These are phyloP conservation scores for Pleurotus ostreatus DNA, from an alignment of 768 basidiomycete species.

Conservation along the genomic window DNA sequence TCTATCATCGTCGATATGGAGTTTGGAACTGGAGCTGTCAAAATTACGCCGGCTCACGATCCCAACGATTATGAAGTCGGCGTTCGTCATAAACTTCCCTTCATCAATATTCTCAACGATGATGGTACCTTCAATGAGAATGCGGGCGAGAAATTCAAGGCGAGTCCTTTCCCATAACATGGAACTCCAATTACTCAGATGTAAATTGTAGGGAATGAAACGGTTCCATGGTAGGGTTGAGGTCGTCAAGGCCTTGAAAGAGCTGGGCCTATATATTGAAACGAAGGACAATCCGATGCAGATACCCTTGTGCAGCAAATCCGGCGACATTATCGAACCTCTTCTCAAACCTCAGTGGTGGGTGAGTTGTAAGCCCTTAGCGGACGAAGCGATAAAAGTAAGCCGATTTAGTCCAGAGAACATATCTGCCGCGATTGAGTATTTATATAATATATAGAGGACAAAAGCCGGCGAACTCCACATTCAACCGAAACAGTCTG, in stretches of 20 bases:
- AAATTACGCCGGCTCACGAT: conserved; percentile 98
- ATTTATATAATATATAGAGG: conserved; percentile 44
- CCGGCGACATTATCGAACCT: conserved; percentile 94
- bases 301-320: conserved; percentile 96
- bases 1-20: conserved; percentile 87
- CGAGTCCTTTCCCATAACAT: conserved; percentile 11
- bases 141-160: conserved; percentile 76
- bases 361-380: conserved; percentile 89
- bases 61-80: conserved; percentile 97
- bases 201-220: conserved; percentile 76
- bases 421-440: too few species aligned
- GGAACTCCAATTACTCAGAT: too few species aligned
- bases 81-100: conserved; percentile 78
- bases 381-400: conserved; percentile 86
- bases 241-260: conserved; percentile 81
- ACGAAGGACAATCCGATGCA: conserved; percentile 97
- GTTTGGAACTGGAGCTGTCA: conserved; percentile 98
- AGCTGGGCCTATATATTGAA: conserved; percentile 81
- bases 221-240: conserved; percentile 89
- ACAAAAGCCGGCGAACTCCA: conserved; percentile 83
- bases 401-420: background rate
- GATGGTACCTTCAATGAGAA: conserved; percentile 94
- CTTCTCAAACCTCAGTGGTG: conserved; percentile 99
- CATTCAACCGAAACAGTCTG: conserved; percentile 81
- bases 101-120: conserved; percentile 94